Conservation (phyloP, 148 eudicot species). For the Nyssa sinensis region DNA sequence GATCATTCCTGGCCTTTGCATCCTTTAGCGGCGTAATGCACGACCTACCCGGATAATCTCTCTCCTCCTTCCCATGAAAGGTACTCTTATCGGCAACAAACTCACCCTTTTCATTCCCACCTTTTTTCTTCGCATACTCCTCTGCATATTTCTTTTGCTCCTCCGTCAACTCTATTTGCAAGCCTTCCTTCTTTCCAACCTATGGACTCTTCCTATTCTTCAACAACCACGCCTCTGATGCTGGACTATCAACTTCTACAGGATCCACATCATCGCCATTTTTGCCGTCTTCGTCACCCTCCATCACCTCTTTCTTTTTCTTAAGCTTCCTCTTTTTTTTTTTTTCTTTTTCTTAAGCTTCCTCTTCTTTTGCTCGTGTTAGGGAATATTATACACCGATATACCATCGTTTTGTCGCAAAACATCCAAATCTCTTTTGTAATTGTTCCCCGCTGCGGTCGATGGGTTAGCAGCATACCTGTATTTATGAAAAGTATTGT, state of each 20-base stretch:
- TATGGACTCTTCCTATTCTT: constrained; percentile 79
- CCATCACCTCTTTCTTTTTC: constrained; percentile 12
- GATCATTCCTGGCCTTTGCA: constrained; percentile 67
- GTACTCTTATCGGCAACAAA: constrained; percentile 65
- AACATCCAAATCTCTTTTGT: constrained; percentile 57
- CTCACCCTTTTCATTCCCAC: constrained; percentile 56
- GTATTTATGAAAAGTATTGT: constrained; percentile 76
- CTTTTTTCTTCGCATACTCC: constrained; percentile 83
- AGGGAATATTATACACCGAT: constrained; percentile 78
- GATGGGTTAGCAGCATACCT: constrained; percentile 92
- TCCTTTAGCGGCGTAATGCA: constrained; percentile 95
- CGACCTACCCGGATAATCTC: constrained; percentile 88
- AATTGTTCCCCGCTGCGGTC: constrained; percentile 35
- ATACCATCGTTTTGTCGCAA: constrained; percentile 41
- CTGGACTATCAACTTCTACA: constrained; percentile 58
- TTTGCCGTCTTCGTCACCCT: constrained; percentile 2
- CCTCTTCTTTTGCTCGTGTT: constrained; percentile 69
- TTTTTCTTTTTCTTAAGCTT: constrained; percentile 64
- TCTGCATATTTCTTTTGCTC: constrained; percentile 97
- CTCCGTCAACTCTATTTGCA: constrained; percentile 63
- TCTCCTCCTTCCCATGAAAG: constrained; percentile 93
- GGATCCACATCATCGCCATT: constrained; percentile 24
- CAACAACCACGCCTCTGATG: constrained; percentile 69
- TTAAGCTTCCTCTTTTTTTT: constrained; percentile 23
- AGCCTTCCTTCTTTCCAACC: constrained; percentile 83